Evolutionary conservation across 495 filamentous ascomycete species (phyloP).

Genomic region (Daldinia vernicosa): DNA sequence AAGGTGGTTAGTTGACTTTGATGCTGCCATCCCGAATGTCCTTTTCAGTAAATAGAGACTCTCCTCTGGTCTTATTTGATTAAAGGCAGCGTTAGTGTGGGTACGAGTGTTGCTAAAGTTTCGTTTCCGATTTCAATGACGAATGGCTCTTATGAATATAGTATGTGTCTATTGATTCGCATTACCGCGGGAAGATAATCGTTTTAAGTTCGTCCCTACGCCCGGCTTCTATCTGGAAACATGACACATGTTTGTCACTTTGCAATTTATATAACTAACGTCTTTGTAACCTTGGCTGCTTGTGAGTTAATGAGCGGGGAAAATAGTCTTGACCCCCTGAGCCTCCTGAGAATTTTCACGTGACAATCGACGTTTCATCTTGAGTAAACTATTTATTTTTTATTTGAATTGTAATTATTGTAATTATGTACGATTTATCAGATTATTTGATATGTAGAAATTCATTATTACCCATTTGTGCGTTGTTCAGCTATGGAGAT

Average conservation of each 20-base stretch:
- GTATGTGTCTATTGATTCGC: not conserved
- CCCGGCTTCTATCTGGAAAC: not conserved
- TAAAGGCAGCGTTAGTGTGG: not conserved
- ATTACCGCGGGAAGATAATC: not conserved
- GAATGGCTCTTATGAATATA: not conserved
- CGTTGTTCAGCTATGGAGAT: not conserved
- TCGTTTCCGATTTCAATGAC: not conserved
- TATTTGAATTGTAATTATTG: not conserved
- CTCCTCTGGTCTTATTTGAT: not conserved
- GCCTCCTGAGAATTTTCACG: not conserved
- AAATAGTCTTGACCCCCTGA: not conserved
- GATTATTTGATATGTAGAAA: not conserved
- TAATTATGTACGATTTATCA: not conserved
- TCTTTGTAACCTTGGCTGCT: not conserved
- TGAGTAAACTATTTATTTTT: not conserved
- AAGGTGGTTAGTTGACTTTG: not conserved
- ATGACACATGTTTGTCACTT: not conserved
- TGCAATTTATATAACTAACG: not conserved
- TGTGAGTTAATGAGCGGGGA: not conserved
- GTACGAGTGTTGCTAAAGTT: not conserved
- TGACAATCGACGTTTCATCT: not conserved
- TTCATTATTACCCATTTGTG: not conserved
- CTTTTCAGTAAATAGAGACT: not conserved
- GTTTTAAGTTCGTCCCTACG: not conserved
- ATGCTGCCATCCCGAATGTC: constrained; percentile 4